phyloP scores from a whole-genome alignment of 371 early-diverging fungal species.

The Encephalitozoon hellem region DNA sequence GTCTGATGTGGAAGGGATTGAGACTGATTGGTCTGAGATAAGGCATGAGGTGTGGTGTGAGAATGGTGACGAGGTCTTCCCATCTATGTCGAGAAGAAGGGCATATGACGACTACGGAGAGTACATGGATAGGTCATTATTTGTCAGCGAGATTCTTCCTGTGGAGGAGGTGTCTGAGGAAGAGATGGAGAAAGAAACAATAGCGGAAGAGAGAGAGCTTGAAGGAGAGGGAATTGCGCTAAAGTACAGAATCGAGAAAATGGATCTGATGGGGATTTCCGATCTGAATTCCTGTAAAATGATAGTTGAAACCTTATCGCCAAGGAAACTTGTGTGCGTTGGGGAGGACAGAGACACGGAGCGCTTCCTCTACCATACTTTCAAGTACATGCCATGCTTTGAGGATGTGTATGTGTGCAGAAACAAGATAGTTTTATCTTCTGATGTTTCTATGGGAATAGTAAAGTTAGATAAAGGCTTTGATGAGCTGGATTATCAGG shows the following conservation, averaged over 20 bases:
- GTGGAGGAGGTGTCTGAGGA: slow-evolving; percentile 4
- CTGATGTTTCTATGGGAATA: slow-evolving; percentile 25
- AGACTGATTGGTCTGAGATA: not conserved
- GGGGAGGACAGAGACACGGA: not conserved
- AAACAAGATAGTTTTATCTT: slow-evolving; percentile 5
- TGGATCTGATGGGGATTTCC: not conserved
- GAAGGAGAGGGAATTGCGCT: not conserved
- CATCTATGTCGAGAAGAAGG: slow-evolving; percentile 25
- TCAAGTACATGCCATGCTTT: not conserved
- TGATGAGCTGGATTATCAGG: slow-evolving; percentile 21
- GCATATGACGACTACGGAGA: slow-evolving; percentile 56
- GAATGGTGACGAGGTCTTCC: slow-evolving; percentile 30
- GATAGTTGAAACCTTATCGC: not conserved
- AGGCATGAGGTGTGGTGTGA: slow-evolving; percentile 3
- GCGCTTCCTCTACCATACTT: not conserved
- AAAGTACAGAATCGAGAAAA: not conserved
- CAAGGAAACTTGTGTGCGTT: not conserved
- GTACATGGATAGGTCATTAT: slow-evolving; percentile 20
- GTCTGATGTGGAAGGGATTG: not conserved
- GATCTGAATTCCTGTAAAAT: slow-evolving; percentile 7
- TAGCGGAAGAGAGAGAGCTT: not conserved
- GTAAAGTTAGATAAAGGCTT: slow-evolving; percentile 37
- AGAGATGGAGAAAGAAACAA: not conserved
- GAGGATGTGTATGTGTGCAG: not conserved
- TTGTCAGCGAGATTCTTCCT: not conserved